Evolutionary conservation across 2,329 filamentous ascomycete species (phyloP), one percentile per base, ranked within the genome.

Genomic region (Tolypocladium capitatum): DNA sequence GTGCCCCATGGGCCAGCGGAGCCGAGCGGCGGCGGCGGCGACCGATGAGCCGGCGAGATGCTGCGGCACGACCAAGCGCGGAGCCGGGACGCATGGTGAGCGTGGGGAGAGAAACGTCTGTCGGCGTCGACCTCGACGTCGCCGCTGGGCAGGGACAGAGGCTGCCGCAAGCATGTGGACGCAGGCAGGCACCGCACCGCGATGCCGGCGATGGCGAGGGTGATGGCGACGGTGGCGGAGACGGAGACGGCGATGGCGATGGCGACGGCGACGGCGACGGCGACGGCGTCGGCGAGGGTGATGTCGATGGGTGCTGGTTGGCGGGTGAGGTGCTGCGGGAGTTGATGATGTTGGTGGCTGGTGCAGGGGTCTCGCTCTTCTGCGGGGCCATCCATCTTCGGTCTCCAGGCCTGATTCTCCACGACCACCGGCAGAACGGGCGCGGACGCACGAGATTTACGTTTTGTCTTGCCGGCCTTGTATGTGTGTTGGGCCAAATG

Each of bases 1-100:
- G 10, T 50, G 45, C 28, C 56, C 51, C 41, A 53, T 48, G 32
- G 66, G 67, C 66, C 67, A 68, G 21, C 16, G 9, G 16, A 24
- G 14, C 35, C 45, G 33, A 13, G 33, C 33, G 4, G 21, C 6
- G 16, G 9, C 21, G 8, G 45, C 16, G 11, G 33, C 21, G 27
- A n/a, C 24, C 30, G 34, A 18, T 13, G 31, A 11, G 33, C 14
- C 3, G 33, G 33, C 36, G 6, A 46, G 45, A 20, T 6, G 20
- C 24, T 20, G 38, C n/a, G n/a, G n/a, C 18, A 30, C 28, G 28
- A 4, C 28, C 7, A 10, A 30, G 28, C 5, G 28, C 28, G 16
- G 4, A 9, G 27, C 24, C 5, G 14, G 7, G 10, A 2, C 10
- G 35, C 5, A 5, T 8, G 35, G 20, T 38, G 24, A 16, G n/a